Evolutionary conservation across 2,329 filamentous ascomycete genomes (phyloP).

Genomic region (Trichoderma atroviride): DNA sequence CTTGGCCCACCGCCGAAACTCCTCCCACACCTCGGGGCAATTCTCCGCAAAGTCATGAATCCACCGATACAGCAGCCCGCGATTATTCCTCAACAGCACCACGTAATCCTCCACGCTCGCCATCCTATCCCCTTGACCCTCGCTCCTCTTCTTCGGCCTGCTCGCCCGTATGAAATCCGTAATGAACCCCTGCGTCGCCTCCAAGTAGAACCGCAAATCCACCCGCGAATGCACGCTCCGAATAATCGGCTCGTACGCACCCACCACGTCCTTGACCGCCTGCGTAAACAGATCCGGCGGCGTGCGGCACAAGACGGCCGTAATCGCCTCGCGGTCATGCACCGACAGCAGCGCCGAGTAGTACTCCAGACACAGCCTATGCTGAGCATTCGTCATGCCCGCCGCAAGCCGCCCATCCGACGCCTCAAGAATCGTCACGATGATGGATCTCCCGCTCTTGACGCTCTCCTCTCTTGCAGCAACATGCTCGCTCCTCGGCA

Average conservation of each 20-base stretch:
- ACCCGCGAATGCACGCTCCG: conserved; percentile 70
- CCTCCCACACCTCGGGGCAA: conserved; percentile 65
- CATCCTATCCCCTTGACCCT: conserved; percentile 30
- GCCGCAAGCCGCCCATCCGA: conserved; percentile 49
- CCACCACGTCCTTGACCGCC: conserved; percentile 64
- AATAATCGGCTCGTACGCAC: conserved; percentile 75
- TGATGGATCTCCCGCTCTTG: conserved; percentile 59
- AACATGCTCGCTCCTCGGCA: conserved; percentile 59
- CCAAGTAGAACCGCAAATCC: conserved; percentile 69
- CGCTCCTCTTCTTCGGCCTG: conserved; percentile 45
- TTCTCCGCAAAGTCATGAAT: conserved; percentile 69
- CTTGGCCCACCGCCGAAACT: conserved; percentile 64
- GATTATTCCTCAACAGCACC: conserved; percentile 65
- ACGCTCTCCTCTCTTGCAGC: conserved; percentile 59
- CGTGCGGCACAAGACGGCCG: conserved; percentile 65
- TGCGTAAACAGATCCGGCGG: conserved; percentile 74
- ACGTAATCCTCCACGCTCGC: conserved; percentile 75
- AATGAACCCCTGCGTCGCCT: conserved; percentile 68
- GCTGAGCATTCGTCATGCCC: conserved; percentile 60
- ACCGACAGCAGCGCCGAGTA: conserved; percentile 71
- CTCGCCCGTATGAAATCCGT: conserved; percentile 68
- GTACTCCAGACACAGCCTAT: conserved; percentile 68
- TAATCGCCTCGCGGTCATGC: conserved; percentile 73
- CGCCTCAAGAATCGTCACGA: conserved; percentile 64
- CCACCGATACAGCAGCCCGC: conserved; percentile 67